Evolutionary conservation across 345 rosid species (phyloP).

Genomic region (Melastoma malabathricum): DNA sequence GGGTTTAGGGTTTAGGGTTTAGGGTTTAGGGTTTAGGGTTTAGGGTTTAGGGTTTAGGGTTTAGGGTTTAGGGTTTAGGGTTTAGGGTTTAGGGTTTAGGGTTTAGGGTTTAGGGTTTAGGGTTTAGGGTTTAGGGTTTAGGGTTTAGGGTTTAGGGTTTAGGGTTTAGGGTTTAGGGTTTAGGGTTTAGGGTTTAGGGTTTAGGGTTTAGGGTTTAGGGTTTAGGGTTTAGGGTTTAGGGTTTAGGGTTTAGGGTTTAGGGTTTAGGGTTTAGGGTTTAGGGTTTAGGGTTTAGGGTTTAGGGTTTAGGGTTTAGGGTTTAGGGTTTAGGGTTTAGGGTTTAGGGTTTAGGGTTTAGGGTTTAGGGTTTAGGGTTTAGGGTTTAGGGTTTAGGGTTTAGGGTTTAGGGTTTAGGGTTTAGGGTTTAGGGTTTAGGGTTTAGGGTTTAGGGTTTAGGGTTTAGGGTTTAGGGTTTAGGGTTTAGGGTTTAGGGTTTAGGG

Average conservation of each 20-base stretch:
- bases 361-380: slow-evolving; percentile 1
- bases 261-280: not conserved
- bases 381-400: slow-evolving; percentile 1
- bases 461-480: no score
- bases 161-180: not conserved
- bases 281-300: not conserved
- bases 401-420: not conserved
- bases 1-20: not conserved
- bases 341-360: no score
- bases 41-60: not conserved
- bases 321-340: no score
- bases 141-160: slow-evolving; percentile 1
- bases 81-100: no score
- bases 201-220: no score
- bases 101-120: no score
- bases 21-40: slow-evolving; percentile 1
- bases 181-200: no score
- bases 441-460: no score
- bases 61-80: no score
- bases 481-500: slow-evolving; percentile 1
- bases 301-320: no score
- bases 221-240: no score
- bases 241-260: slow-evolving; percentile 1
- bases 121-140: slow-evolving; percentile 1
- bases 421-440: no score